Conservation (phyloP, 2,329 filamentous ascomycete species). For the Colletotrichum simmondsii region DNA sequence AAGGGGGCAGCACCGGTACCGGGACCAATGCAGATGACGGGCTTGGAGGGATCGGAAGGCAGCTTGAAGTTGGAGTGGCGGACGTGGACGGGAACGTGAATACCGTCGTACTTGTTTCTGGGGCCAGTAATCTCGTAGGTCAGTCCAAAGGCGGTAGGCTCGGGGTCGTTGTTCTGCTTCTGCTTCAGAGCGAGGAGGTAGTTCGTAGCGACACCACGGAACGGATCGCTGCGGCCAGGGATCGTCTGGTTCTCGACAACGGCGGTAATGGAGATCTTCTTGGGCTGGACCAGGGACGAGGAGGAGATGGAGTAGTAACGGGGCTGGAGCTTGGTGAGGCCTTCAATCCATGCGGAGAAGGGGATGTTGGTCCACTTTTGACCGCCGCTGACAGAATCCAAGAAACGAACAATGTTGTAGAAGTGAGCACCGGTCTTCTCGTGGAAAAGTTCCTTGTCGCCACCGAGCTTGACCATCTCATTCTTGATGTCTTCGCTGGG, state of each 20-base stretch:
- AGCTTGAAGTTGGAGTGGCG: constrained; percentile 99
- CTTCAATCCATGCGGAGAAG: constrained; percentile 95
- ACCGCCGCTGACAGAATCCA: constrained; percentile 77
- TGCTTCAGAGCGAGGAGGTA: constrained; percentile 95
- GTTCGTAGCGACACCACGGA: constrained; percentile 97
- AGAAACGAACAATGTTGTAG: constrained; percentile 89
- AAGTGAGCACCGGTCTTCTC: constrained; percentile 83
- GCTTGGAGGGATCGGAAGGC: constrained; percentile 92
- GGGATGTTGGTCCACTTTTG: constrained; percentile 86
- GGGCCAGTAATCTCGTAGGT: constrained; percentile 90
- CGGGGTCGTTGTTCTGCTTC: constrained; percentile 90
- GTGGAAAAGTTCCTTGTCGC: constrained; percentile 95
- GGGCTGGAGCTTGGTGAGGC: constrained; percentile 92
- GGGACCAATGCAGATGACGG: constrained; percentile 94
- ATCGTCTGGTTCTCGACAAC: constrained; percentile 88
- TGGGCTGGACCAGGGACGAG: constrained; percentile 91
- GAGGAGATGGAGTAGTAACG: constrained; percentile 99
- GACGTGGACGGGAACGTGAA: constrained; percentile 94
- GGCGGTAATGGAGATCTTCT: constrained; percentile 94
- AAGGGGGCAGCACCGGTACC: constrained; percentile 98
- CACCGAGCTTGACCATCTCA: constrained; percentile 88
- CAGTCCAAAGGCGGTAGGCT: constrained; percentile 84
- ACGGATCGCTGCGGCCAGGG: constrained; percentile 78
- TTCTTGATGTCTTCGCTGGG: constrained; percentile 86
- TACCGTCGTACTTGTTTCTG: constrained; percentile 95